phyloP scores from a whole-genome alignment of 768 basidiomycete species.

The Trametes sanguinea region DNA sequence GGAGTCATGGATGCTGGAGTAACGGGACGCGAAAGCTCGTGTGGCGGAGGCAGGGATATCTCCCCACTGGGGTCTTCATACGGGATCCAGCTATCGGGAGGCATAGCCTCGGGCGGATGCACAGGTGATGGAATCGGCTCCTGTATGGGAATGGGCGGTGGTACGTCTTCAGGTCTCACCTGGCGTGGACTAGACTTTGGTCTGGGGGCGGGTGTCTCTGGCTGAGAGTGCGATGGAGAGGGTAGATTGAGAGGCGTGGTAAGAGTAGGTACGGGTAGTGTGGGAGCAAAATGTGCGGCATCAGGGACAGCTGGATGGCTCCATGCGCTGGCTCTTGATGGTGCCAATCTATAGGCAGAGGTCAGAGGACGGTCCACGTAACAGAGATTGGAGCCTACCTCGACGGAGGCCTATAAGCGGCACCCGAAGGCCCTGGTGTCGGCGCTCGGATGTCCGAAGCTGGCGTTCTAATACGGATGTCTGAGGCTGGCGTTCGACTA shows the following conservation, averaged over 20 bases:
- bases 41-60: conserved; percentile 57
- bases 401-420: conserved; percentile 11
- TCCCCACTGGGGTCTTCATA: conserved; percentile 45
- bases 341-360: not conserved
- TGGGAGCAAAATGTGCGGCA: conserved; percentile 22
- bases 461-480: conserved; percentile 1
- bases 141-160: conserved; percentile 35
- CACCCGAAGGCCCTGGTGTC: not conserved
- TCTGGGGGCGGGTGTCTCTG: conserved; percentile 40
- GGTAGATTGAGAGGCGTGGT: conserved; percentile 26
- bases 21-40: conserved; percentile 44
- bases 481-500: conserved; percentile 12
- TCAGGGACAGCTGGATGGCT: conserved; percentile 17
- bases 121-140: conserved; percentile 43
- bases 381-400: conserved; percentile 7
- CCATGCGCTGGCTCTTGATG: conserved; percentile 7
- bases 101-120: conserved; percentile 43
- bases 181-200: conserved; percentile 29
- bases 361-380: not conserved
- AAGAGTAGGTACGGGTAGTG: conserved; percentile 27
- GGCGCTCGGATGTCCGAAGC: not conserved
- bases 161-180: conserved; percentile 4
- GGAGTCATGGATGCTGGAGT: conserved; percentile 21
- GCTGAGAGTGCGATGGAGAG: conserved; percentile 26
- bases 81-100: conserved; percentile 67